Base-by-base conservation (phyloP, 345 rosid genomes). In the Rhodamnia argentea region DNA sequence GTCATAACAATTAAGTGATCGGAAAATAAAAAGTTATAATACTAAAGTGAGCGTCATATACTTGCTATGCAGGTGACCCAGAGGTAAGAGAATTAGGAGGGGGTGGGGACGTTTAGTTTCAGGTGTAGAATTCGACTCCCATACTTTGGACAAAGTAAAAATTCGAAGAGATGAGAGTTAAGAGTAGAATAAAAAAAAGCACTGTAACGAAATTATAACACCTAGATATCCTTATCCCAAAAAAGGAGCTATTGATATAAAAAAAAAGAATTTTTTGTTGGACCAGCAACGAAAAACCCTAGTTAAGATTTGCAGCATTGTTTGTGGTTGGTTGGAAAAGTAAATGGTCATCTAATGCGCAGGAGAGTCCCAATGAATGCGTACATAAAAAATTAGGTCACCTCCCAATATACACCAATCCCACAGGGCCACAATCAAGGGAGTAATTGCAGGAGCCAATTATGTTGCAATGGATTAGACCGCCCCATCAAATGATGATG, bases 11-110 rank as follows among this genome's bases (percentile, higher is more conserved):
- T 64, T 0, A 64, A 64, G 32, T 3, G 4, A 10, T 24, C 2
- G 10, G 2, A 56, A 27, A 62, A 7, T 0, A 14, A n/a, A 29
- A 29, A 62, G 1, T 62, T 15, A 29, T 16, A 22, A 29, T 1
- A 16, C 11, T 64, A 10, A 29, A 64, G 12, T 62, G 11, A 37
- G 13, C 6, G 0, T 29, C 4, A 1, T 64, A 64, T 11, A 0
- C 37, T 2, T 42, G 14, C 18, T 60, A 4, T 6, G 5, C 70
- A 60, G 9, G 6, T 2, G 2, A 16, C 1, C 15, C 7, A 60
- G 42, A 7, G 9, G 11, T 29, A 29, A 62, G 3, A 7, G 16
- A 27, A 29, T 62, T 8, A 13, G 29, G 75, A 27, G 42, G 9
- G 18, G 13, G 23, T 64, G 23, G 22, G 42, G 20, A 64, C 10